Base-by-base conservation (phyloP, 2,329 filamentous ascomycete species). In the Fusarium nygamai region DNA sequence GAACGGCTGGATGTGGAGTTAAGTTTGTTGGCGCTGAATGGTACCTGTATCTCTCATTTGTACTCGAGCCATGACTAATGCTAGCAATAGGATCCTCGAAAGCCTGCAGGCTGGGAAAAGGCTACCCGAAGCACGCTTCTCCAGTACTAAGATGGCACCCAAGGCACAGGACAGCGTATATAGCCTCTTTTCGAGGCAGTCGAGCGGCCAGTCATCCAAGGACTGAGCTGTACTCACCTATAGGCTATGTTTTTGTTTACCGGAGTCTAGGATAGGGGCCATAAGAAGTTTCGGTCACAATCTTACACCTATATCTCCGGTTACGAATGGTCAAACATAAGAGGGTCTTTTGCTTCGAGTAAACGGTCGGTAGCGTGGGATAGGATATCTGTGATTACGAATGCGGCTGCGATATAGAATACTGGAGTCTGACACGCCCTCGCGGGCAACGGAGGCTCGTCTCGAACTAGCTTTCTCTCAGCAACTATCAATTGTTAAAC, bases 21-120 rank as follows among this genome's bases (percentile, higher is more conserved):
- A 95, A 92, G 83, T 96, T 93, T 81, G 92, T 98, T 61, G 90
- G 88, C 59, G 93, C 92, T 33, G 92, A 97, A 77, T 98, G 95
- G 94, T 93, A 80, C 58, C 48, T 65, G 27, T 20, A 20, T 44
- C 38, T 19, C 16, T 43, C 19, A 27, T 33, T 27, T 46, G 22
- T 38, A 34, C 31, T n/a, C 16, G 17, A 44, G 43, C 34, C n/a
- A 20, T 19, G 20, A 46, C 60, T 70, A 60, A 70, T 36, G 13
- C 7, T 17, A 38, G n/a, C 3, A 20, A 8, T 46, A 94, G 93
- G 94, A 90, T 94, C 11, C 83, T 97, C n/a, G 93, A 97, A 80
- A 95, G 94, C 80, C 87, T 98, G 75, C 93, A 92, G 75, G 91
- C 88, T 3, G 92, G 92, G 7, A 94, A 90, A 80, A 87, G 95